Evolutionary conservation across 2,329 filamentous ascomycete genomes (phyloP), one percentile per base, ranked within the genome.

Genomic region (Akanthomyces uredinophilus): DNA sequence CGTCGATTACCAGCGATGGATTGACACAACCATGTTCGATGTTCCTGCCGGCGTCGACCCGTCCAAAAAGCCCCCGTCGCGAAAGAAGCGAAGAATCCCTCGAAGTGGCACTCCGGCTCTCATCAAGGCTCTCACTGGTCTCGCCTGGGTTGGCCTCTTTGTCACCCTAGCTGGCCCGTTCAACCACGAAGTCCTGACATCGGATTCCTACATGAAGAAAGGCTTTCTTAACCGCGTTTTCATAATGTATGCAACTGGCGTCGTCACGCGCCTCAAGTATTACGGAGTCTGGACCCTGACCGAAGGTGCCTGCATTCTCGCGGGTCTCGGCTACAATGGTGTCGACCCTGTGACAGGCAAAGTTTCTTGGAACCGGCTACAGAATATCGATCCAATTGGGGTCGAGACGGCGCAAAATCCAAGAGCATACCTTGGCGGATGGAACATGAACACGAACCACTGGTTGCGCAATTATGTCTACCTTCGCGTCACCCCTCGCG

Each of bases 381-480:
- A 91, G 68, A 99, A 99, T 71, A 91, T 99, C 67, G 87, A 90
- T 67, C 90, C 95, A 0, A 88, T 87, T 82, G 86, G 85, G 2
- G 90, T 99, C 32, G 95, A 99, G 77, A 82, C 86, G 0, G 95
- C 94, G 1, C 93, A 97, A 76, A 99, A 98, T 73, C 90, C 91
- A n/a, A 87, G 94, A 60, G 92, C 86, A 1, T 98, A 95, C 70
- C 83, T 99, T 3, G 94, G 88, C 54, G 90, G 87, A 70, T 99
- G 95, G 95, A 99, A 99, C 75, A 96, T 97, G 79, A 98, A 98
- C 76, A 99, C 95, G 14, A 99, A 97, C 74, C 87, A 91, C 70
- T 99, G 95, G 95, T 79, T 99, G 64, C 86, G 93, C 52, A 96
- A 98, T 75, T 99, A 97, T 72, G 83, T 99, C 68, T 99, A 98